phyloP scores from a whole-genome alignment of 345 rosid genomes.

The Conringia planisiliqua region DNA sequence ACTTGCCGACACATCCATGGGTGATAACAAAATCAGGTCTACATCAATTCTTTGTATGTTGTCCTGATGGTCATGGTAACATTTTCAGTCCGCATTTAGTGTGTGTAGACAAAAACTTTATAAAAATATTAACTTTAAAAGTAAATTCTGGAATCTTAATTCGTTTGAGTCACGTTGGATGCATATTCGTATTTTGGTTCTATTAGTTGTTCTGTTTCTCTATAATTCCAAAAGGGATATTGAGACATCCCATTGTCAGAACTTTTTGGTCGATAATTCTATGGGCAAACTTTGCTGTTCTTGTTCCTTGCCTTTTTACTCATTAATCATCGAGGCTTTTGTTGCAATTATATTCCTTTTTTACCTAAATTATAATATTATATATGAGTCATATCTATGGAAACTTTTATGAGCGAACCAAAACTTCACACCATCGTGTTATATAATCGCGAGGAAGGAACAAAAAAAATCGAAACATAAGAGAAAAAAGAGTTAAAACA shows the following conservation, averaged over 20 bases:
- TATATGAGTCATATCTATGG: not conserved
- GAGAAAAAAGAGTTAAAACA: not conserved
- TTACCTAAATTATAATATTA: not conserved
- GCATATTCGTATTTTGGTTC: not conserved
- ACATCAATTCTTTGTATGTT: not conserved
- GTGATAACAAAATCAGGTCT: not conserved
- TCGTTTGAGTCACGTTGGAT: not conserved
- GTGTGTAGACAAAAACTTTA: not conserved
- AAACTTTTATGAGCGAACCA: not conserved
- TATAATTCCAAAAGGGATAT: not conserved
- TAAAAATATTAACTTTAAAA: not conserved
- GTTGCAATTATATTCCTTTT: conserved; percentile 10
- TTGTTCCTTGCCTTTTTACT: conserved; percentile 20
- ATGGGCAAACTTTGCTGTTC: conserved; percentile 23
- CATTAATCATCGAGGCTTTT: conserved; percentile 22
- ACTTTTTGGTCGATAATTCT: conserved; percentile 23
- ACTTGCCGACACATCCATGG: not conserved
- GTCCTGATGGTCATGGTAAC: not conserved
- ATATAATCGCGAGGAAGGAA: not conserved
- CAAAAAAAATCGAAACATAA: not conserved
- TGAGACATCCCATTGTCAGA: conserved; percentile 20
- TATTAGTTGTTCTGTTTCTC: conserved; percentile 13
- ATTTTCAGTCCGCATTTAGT: not conserved
- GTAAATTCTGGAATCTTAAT: not conserved
- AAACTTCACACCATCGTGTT: not conserved